Base-by-base conservation (phyloP, 2,329 filamentous ascomycete genomes). In the Didymella pinodella region DNA sequence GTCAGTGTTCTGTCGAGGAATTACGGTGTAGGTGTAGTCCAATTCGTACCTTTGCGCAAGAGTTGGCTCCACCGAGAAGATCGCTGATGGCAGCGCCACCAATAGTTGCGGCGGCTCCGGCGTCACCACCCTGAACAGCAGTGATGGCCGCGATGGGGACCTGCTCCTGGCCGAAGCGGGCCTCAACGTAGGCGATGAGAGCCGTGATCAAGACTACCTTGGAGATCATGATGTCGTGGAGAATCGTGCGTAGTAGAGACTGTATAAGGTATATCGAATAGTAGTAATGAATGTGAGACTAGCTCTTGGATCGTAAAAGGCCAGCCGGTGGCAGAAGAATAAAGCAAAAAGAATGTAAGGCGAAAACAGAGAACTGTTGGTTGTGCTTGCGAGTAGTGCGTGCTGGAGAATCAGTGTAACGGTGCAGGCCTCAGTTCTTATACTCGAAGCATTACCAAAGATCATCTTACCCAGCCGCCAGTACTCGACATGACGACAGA, bases 141-240 rank as follows among this genome's bases (percentile, higher is more conserved):
- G 77, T 74, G 63, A 90, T 84, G 57, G 82, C 83, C 25, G 77
- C 68, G 49, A 88, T 86, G 48, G 86, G 83, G 43, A 80, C 66
- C 67, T 88, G 84, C 75, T 90, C 88, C 76, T 89, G 86, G 45
- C 84, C 84, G 74, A 90, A 90, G 65, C 88, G 75, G 43, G 75
- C 75, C 57, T 77, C 70, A 46, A 71, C 75, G 51, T 77, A 74
- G 64, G 74, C 74, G 51, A 76, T 67, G 18, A 71, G 54, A 10
- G 66, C 65, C 58, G 73, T 56, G 46, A 77, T 57, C 59, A 76
- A 60, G 40, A 74, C 43, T 52, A 63, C 40, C 59, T 75, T 75
- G 63, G 74, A 74, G 46, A 75, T 57, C 75, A 77, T 77, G 44
- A 57, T 68, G 57, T 57, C 48, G 62, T 63, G 62, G 57, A 63